Evolutionary conservation across 208 protist genomes (phyloP).

Genomic region (Lotmaria passim): DNA sequence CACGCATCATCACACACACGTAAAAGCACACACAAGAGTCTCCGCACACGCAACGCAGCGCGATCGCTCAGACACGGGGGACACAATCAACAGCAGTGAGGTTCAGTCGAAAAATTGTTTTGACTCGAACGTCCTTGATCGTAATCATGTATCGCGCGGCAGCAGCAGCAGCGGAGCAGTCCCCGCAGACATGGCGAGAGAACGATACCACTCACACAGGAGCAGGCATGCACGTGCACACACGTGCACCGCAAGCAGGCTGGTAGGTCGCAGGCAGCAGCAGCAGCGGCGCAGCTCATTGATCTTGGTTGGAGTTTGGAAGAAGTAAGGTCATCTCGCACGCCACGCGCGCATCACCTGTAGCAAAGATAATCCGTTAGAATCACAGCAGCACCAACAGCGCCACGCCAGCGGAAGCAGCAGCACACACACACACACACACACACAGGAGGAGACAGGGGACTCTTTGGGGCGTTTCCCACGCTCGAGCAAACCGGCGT

Average conservation of each 20-base stretch:
- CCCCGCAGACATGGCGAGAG: no score
- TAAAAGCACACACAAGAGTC: background rate
- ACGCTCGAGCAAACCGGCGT: slow-evolving; percentile 40
- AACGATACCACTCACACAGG: slow-evolving; percentile 4
- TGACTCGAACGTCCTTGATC: slow-evolving; percentile 36
- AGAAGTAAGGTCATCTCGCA: no score
- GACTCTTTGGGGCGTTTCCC: slow-evolving; percentile 66
- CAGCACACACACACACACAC: background rate
- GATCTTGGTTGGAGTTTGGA: no score
- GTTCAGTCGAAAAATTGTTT: slow-evolving; percentile 33
- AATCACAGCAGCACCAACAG: no score
- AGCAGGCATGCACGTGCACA: slow-evolving; percentile 13
- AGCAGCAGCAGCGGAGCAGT: no score
- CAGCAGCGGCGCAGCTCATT: no score
- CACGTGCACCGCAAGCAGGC: no score
- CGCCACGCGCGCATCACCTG: no score
- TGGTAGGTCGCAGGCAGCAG: no score
- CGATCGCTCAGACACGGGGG: slow-evolving; percentile 42
- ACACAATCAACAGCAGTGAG: slow-evolving; percentile 32
- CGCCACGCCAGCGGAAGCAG: background rate
- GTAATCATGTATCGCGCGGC: slow-evolving; percentile 34
- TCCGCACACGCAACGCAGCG: slow-evolving; percentile 1
- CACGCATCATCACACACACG: slow-evolving; percentile 32
- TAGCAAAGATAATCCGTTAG: no score
- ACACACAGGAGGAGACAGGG: background rate